Base-by-base conservation (phyloP, 352 stramenopile species). In the Globisporangium echinulatum region DNA sequence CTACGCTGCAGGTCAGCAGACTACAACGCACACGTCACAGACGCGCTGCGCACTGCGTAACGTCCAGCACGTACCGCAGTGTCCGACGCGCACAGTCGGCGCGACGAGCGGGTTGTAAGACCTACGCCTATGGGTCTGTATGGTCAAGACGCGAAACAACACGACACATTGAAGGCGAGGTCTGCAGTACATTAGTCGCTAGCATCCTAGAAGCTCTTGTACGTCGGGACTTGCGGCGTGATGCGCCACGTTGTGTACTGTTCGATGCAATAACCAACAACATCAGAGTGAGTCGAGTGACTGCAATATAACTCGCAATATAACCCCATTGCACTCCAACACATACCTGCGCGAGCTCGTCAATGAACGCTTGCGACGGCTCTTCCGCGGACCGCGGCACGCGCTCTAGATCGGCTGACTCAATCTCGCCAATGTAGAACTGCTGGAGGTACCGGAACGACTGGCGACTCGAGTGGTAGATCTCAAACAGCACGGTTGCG, bases 381-480 rank as follows among this genome's bases (percentile, higher is more conserved):
- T 72, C 65, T 50, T 79, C 72, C 19, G 54, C 56, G 25, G 82
- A 70, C 44, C 69, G 75, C 0, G 85, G 83, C 40, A 94, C 77
- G 15, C 71, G 49, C 14, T 39, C 52, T 19, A 82, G 59, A 54
- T 96, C 86, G 7, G 82, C 75, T 2, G 77, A 70, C 17, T 72
- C 74, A 39, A 97, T 72, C 54, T 96, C 87, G 19, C 88, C 88
- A 43, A 97, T 92, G 76, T 96, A 97, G 54, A 97, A 96, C 66
- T 96, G 86, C 64, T 94, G 92, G 43, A 97, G 70, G 64, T 95
- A 97, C 47, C 87, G 75, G 62, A 97, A 97, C 7, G 87, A 94
- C 78, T 96, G 84, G n/a, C 87, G 83, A 57, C 85, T 94, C 13
- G 88, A 85, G 69, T 97, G 88, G 62, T 95, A 96, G 42, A 96